These are phyloP conservation scores for Oryza rufipogon DNA, from an alignment of 176 grass and related monocot species.

Conservation along the genomic window DNA sequence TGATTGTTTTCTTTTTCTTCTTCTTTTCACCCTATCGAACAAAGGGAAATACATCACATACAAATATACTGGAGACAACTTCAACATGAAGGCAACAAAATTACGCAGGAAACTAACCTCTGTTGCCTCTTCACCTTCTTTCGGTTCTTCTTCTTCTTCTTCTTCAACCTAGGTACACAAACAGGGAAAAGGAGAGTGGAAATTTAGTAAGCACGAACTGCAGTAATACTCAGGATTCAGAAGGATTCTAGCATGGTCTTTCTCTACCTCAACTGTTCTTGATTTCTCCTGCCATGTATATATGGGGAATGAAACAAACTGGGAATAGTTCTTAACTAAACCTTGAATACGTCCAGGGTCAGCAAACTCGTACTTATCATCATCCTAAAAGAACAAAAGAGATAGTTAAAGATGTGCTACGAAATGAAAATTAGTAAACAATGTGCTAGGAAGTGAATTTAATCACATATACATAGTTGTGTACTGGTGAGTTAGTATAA, in stretches of 20 bases:
- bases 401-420: slow-evolving; percentile 21
- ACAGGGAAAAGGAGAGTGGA: slow-evolving; percentile 6
- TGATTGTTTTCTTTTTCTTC: slow-evolving; percentile 74
- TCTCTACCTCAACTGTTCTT: slow-evolving; percentile 67
- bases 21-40: slow-evolving; percentile 61
- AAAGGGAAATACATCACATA: not conserved
- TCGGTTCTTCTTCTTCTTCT: slow-evolving; percentile 61
- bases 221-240: not conserved
- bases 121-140: slow-evolving; percentile 75
- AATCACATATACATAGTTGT: not conserved
- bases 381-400: slow-evolving; percentile 51
- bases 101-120: slow-evolving; percentile 31
- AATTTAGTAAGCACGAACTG: not conserved
- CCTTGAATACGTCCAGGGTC: slow-evolving; percentile 69
- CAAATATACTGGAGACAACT: not conserved
- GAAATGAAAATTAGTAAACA: slow-evolving; percentile 16
- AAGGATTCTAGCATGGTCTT: not conserved
- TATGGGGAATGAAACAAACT: slow-evolving; percentile 90
- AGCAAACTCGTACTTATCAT: slow-evolving; percentile 79
- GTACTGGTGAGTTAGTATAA: not conserved
- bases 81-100: not conserved
- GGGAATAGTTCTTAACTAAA: slow-evolving; percentile 87
- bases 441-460: not conserved
- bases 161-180: slow-evolving; percentile 58
- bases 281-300: slow-evolving; percentile 92